Evolutionary conservation across 805 yeast genomes (phyloP), one percentile per base, ranked within the genome.

Genomic region (Cephaloascus fragrans): DNA sequence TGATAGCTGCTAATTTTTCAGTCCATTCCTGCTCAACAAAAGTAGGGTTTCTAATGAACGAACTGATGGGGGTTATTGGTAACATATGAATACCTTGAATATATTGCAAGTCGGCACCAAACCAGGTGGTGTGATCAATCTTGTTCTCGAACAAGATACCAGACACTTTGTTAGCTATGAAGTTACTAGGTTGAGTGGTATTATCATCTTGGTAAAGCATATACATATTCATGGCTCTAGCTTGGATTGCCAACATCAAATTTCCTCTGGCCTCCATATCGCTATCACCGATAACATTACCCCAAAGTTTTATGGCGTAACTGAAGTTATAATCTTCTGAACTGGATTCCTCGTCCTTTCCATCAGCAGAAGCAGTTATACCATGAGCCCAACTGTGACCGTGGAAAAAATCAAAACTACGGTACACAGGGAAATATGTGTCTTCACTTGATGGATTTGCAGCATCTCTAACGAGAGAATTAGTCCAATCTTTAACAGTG

Each of bases 371-470:
- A 26, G 75, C 69, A 48, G 74, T 78, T 15, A 82, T 64, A 2
- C 90, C 89, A 50, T 78, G 79, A 1, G 89, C 90, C 75, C 82
- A 81, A 0, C 88, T 80, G 52, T 83, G 89, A 1, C 90, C 90
- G 49, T 73, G 73, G 52, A 62, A 83, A 85, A 85, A 83, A 52
- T 80, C 86, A 57, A 81, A 82, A 5, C 77, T 68, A 50, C 89
- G 68, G 36, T 67, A 79, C n/a, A 73, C 79, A 4, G 88, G 88
- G 59, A 81, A 82, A 48, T 56, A 71, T 2, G 52, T 47, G 47
- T 83, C 89, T 4, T 61, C 58, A 14, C 59, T 61, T 4, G 64
- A 59, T 3, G 85, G 83, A 45, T 75, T 77, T 2, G 83, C 80
- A 43, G 71, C 75, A 57, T 82, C 89, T 56, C 88, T 68, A n/a